phyloP scores from a whole-genome alignment of 306 rosid species.

The Pyrus betulifolia region DNA sequence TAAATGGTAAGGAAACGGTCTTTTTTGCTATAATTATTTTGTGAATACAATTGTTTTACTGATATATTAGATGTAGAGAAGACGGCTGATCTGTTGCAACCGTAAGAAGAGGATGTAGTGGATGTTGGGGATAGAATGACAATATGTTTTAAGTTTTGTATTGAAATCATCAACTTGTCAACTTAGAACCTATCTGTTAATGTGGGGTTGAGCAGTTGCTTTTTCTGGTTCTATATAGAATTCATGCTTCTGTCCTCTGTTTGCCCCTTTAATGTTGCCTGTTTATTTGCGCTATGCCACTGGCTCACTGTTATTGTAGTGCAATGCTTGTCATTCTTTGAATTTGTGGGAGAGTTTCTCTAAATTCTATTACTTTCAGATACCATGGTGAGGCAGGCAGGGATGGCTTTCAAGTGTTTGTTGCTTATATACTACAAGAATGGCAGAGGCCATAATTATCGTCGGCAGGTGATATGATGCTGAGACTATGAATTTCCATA shows the following conservation, averaged over 20 bases:
- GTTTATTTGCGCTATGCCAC: neutral
- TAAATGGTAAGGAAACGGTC: slow-evolving; percentile 57
- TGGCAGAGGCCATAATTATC: slow-evolving; percentile 73
- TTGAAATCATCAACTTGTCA: neutral
- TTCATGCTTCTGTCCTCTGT: neutral
- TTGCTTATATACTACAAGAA: slow-evolving; percentile 72
- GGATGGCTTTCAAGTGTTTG: slow-evolving; percentile 84
- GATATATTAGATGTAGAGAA: neutral
- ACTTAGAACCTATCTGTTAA: neutral
- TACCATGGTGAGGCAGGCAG: slow-evolving; percentile 65
- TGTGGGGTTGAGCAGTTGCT: neutral
- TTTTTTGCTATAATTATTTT: neutral
- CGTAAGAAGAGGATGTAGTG: neutral
- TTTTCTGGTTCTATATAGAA: neutral
- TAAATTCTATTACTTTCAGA: slow-evolving; percentile 43
- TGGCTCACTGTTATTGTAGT: neutral
- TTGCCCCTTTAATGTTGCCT: neutral
- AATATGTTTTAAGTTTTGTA: neutral
- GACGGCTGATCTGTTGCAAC: neutral
- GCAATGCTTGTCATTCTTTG: neutral
- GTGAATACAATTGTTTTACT: neutral
- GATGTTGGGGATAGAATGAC: neutral
- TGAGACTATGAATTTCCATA: slow-evolving; percentile 8
- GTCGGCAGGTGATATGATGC: slow-evolving; percentile 51
- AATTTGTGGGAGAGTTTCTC: neutral